Conservation (phyloP, 768 basidiomycete genomes). For the Saitozyma sp. region DNA sequence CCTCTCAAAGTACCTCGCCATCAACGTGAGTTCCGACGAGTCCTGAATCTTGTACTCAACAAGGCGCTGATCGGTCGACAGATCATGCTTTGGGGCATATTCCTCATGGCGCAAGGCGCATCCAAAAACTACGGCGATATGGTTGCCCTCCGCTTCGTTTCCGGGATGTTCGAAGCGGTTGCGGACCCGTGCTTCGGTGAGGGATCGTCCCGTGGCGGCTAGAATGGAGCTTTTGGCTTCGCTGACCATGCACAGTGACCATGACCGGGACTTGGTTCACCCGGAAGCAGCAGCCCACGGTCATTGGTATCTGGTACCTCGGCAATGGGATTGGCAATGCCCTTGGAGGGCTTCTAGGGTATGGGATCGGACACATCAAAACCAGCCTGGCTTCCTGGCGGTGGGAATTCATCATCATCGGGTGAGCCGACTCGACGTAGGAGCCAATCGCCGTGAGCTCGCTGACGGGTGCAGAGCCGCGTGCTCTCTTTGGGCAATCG, state of each 20-base stretch:
- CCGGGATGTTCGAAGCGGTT: constrained; percentile 54
- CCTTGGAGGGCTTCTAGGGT: constrained; percentile 54
- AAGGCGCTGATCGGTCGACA: not conserved
- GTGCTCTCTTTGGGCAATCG: constrained; percentile 44
- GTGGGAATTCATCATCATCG: constrained; percentile 48
- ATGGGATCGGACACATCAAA: constrained; percentile 37
- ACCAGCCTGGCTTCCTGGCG: constrained; percentile 48
- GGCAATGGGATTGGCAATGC: constrained; percentile 56
- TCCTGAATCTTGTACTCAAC: too few relatives aligned
- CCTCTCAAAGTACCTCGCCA: constrained; percentile 37
- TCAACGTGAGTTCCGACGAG: constrained; percentile 20
- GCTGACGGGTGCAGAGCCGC: constrained; percentile 23
- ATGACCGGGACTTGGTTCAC: constrained; percentile 55
- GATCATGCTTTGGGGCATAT: constrained; percentile 53
- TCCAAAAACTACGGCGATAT: constrained; percentile 52
- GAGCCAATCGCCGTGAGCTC: too few relatives aligned
- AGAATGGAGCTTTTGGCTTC: constrained; percentile 36
- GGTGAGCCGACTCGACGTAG: not conserved
- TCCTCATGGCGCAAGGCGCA: constrained; percentile 55
- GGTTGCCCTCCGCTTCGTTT: constrained; percentile 53
- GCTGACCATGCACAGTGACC: constrained; percentile 27
- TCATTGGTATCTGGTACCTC: constrained; percentile 54
- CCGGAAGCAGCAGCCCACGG: constrained; percentile 53
- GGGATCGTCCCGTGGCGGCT: constrained; percentile 48
- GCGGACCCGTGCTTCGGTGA: constrained; percentile 49